Percentiles rank a stretch among this genome's conserved stretches.
Conservation (phyloP, 805 yeast species). For the Wickerhamiella parazyma region DNA sequence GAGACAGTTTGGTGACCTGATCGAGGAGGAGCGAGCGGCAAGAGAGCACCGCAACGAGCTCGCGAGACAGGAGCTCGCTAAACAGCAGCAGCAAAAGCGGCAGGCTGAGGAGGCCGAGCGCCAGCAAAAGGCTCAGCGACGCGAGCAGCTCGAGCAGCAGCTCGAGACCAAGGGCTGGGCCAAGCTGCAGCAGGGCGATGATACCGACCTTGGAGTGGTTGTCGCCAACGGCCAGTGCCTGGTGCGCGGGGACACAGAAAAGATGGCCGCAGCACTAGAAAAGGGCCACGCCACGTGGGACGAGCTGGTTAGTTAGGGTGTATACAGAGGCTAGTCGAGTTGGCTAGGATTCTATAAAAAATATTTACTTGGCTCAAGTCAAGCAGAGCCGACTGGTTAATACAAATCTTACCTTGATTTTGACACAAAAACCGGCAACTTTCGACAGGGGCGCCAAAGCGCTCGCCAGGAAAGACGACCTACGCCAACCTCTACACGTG, state of each 20-base stretch:
- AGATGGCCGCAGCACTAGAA: slow-evolving; percentile 1
- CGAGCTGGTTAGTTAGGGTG: slow-evolving; percentile 26
- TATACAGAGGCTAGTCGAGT: no score
- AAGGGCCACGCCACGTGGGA: slow-evolving; percentile 9
- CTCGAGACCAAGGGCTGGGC: slow-evolving; percentile 16
- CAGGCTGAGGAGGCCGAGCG: slow-evolving; percentile 17
- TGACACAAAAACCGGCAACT: no score
- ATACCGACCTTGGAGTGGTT: slow-evolving; percentile 15
- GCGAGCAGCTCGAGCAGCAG: slow-evolving; percentile 11
- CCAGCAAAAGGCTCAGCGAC: slow-evolving; percentile 10
- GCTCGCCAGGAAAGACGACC: no score
- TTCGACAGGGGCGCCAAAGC: no score
- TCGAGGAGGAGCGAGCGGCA: slow-evolving; percentile 21
- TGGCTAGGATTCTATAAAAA: no score
- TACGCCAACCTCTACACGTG: no score
- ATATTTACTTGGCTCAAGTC: no score
- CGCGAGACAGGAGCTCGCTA: slow-evolving; percentile 12
- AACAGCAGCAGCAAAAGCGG: slow-evolving; percentile 16
- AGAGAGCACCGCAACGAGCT: slow-evolving; percentile 16
- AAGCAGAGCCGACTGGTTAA: no score
- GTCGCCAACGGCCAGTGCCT: slow-evolving; percentile 15
- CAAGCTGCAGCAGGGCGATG: slow-evolving; percentile 12
- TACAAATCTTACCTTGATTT: no score
- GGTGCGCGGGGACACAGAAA: slow-evolving; percentile 9
- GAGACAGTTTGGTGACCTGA: slow-evolving; percentile 23